Conservation (phyloP, 2,329 filamentous ascomycete species). For the Spiromastix sp. region DNA sequence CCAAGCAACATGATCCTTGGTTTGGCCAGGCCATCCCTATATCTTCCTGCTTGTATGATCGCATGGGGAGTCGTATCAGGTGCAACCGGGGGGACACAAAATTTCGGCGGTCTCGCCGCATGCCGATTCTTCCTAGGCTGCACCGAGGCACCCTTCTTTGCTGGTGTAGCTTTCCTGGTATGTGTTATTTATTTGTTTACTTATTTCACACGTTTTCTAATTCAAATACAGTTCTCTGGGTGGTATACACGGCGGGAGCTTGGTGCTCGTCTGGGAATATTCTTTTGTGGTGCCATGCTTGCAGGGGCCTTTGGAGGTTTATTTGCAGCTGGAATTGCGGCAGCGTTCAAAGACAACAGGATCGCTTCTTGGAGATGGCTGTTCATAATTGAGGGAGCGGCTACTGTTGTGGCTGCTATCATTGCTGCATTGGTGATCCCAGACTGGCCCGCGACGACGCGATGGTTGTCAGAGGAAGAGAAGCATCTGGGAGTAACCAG, state of each 20-base stretch:
- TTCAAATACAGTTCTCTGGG: constrained; percentile 25
- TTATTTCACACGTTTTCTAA: constrained; percentile 13
- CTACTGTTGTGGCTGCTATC: constrained; percentile 38
- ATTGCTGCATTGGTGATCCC: constrained; percentile 40
- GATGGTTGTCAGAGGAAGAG: constrained; percentile 39
- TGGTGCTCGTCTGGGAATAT: constrained; percentile 28
- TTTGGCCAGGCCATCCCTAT: constrained; percentile 23
- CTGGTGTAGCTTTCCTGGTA: constrained; percentile 16
- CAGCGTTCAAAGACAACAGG: constrained; percentile 31
- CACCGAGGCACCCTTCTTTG: constrained; percentile 29
- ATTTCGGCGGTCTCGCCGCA: constrained; percentile 29
- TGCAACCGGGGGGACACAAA: constrained; percentile 31
- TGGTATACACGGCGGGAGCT: constrained; percentile 31
- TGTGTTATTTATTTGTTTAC: background rate
- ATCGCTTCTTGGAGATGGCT: constrained; percentile 37
- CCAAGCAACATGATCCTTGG: constrained; percentile 33
- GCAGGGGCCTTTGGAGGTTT: constrained; percentile 31
- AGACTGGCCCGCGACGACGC: constrained; percentile 35
- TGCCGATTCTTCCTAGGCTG: constrained; percentile 26
- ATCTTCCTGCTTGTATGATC: background rate
- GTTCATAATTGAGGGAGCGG: constrained; percentile 40
- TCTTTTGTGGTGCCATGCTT: constrained; percentile 26
- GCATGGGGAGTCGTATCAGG: constrained; percentile 28
- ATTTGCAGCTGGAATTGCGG: constrained; percentile 32
- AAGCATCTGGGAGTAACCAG: no score